A percentile compares a stretch with the other conserved stretches of the same genome.
Conservation (phyloP, 1,284 basidiomycete species). For the Naganishia liquefaciens region DNA sequence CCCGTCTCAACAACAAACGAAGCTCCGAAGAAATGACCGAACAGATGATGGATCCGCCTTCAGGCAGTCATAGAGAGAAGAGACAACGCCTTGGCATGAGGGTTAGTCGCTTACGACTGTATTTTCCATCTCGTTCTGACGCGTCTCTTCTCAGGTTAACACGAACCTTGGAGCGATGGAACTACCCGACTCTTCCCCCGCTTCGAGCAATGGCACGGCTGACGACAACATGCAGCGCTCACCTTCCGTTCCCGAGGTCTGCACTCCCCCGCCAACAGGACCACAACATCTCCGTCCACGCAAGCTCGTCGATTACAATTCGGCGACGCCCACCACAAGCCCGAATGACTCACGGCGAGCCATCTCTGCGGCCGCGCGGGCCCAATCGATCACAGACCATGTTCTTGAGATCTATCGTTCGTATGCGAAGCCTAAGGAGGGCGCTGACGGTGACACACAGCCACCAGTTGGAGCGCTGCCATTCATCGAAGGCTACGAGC, state of each 20-base stretch:
- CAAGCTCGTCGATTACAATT: not conserved
- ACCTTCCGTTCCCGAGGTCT: not conserved
- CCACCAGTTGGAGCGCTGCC: not conserved
- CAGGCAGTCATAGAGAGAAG: not conserved
- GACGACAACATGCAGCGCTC: not conserved
- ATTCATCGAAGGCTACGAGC: constrained; percentile 3
- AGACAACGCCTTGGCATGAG: constrained; percentile 5
- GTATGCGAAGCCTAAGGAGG: constrained; percentile 19
- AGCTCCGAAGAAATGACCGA: not conserved
- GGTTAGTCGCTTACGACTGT: not conserved
- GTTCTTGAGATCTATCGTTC: constrained; percentile 14
- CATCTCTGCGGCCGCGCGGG: constrained; percentile 21
- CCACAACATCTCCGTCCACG: constrained; percentile 9
- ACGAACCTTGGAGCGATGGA: not conserved
- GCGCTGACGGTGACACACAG: not conserved
- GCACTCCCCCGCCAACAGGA: not conserved
- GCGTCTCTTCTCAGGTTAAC: constrained; percentile 1
- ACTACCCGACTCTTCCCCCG: constrained; percentile 2
- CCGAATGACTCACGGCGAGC: constrained; percentile 6
- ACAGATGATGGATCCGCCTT: too few relatives aligned
- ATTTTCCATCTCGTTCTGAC: too few relatives aligned
- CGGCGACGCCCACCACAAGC: not conserved
- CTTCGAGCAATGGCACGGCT: not conserved
- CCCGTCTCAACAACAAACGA: not conserved
- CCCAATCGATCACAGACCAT: constrained; percentile 22